Percentiles rank a stretch among this genome's conserved stretches.
These are phyloP conservation scores for Bathelium albidoporum DNA, from an alignment of 495 filamentous ascomycete genomes.

Conservation along the genomic window DNA sequence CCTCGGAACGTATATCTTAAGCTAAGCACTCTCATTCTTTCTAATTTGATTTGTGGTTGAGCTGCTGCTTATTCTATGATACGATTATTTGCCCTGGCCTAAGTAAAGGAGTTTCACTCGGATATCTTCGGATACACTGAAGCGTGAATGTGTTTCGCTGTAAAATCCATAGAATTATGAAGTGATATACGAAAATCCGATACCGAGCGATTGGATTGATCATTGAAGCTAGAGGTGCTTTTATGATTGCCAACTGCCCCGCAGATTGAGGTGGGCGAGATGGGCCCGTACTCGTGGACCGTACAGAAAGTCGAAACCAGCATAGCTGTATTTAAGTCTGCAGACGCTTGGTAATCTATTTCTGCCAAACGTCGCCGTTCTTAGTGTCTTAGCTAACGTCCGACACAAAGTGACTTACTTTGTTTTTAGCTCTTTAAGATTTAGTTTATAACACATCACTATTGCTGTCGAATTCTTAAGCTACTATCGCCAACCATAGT, in stretches of 20 bases:
- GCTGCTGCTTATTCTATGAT: neutral
- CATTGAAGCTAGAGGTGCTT: neutral
- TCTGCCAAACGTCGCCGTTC: neutral
- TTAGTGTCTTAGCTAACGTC: neutral
- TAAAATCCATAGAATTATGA: neutral
- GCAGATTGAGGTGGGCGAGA: neutral
- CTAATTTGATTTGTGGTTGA: neutral
- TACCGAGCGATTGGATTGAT: neutral
- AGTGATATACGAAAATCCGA: neutral
- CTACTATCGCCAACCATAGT: neutral
- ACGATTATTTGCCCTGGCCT: neutral
- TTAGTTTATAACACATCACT: neutral
- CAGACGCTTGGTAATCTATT: no score
- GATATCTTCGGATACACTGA: neutral
- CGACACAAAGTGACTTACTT: neutral
- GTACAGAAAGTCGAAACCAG: neutral
- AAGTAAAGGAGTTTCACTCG: neutral
- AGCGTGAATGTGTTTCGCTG: neutral
- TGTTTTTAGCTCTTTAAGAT: neutral
- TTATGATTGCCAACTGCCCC: neutral
- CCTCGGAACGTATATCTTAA: neutral
- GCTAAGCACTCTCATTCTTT: neutral
- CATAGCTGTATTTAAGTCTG: no score
- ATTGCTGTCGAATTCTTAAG: neutral
- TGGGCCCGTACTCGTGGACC: neutral